Evolutionary conservation across 305 asterid genomes (phyloP).

Genomic region (Rubia peregrina): DNA sequence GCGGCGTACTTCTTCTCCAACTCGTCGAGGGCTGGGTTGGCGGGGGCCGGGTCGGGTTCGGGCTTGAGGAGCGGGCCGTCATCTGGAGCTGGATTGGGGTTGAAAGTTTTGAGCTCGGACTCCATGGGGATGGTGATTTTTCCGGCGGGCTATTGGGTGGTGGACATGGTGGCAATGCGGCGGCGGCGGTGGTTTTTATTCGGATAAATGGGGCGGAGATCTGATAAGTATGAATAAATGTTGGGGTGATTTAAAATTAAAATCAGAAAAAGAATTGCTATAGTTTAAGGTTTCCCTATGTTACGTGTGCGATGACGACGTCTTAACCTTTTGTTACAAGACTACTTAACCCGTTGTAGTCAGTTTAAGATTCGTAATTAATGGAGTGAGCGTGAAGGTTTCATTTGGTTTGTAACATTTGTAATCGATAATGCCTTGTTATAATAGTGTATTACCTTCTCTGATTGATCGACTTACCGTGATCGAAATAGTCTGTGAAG

Average conservation of each 20-base stretch:
- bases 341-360: no score
- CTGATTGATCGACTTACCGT: no score
- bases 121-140: conserved; percentile 3
- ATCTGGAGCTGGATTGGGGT: conserved; percentile 39
- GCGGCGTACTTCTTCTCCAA: conserved; percentile 72
- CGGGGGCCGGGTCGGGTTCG: conserved; percentile 28
- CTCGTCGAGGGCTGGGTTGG: conserved; percentile 40
- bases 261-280: neutral
- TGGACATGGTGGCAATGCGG: neutral
- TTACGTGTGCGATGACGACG: neutral
- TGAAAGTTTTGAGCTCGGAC: conserved; percentile 21
- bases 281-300: neutral
- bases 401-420: neutral
- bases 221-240: neutral
- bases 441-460: no score
- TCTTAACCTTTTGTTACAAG: neutral
- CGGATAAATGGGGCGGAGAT: neutral
- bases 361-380: neutral
- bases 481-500: no score
- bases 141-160: neutral
- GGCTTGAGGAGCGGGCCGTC: conserved; percentile 65
- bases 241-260: neutral
- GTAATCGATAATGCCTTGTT: neutral
- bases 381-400: neutral
- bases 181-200: neutral